Percentiles rank a stretch among this genome's conserved stretches.
phyloP scores from a whole-genome alignment of 202 grass and related monocot genomes.

The Setaria viridis region DNA sequence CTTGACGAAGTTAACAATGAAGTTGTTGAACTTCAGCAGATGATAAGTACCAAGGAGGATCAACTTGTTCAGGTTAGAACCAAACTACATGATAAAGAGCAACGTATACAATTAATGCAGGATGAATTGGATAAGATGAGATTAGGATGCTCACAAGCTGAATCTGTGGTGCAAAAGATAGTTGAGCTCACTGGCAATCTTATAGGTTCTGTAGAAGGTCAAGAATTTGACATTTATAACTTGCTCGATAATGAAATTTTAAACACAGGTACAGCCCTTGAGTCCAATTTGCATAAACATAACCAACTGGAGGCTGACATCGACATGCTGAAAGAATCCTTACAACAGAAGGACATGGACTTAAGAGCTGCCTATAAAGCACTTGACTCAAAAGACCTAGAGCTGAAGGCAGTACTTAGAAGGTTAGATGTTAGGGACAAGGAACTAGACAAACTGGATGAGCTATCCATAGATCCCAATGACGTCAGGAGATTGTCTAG shows the following conservation, averaged over 20 bases:
- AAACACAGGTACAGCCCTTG: conserved; percentile 39
- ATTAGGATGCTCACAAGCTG: conserved; percentile 64
- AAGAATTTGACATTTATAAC: conserved; percentile 48
- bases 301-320: conserved; percentile 71
- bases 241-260: conserved; percentile 62
- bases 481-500: conserved; percentile 45
- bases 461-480: conserved; percentile 48
- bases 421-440: conserved; percentile 55
- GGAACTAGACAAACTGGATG: conserved; percentile 54
- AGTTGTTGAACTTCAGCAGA: conserved; percentile 50
- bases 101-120: conserved; percentile 54
- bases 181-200: conserved; percentile 68
- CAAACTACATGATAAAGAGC: conserved; percentile 72
- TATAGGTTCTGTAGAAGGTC: conserved; percentile 50
- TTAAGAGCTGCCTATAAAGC: conserved; percentile 57
- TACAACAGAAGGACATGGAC: conserved; percentile 67
- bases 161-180: conserved; percentile 71
- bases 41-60: conserved; percentile 70
- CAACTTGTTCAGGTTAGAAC: conserved; percentile 64
- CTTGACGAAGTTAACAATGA: conserved; percentile 54
- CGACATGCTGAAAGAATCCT: conserved; percentile 64
- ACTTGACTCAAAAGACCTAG: conserved; percentile 73
- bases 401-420: conserved; percentile 55
- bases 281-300: conserved; percentile 59
- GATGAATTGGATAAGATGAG: conserved; percentile 66